Conservation (phyloP, 768 basidiomycete species). For the Pholiota molesta region DNA sequence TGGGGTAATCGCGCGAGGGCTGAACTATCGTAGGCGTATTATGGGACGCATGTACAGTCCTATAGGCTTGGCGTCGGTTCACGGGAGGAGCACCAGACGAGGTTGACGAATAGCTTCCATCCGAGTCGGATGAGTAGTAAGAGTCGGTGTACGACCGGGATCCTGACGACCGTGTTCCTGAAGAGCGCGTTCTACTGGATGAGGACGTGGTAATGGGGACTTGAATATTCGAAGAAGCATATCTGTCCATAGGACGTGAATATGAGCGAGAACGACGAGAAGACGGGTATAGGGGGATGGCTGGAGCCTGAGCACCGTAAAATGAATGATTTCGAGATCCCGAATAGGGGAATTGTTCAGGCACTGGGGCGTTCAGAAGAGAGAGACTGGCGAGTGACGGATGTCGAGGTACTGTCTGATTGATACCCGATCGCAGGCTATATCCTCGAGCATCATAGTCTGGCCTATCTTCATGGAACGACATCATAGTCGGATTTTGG, state of each 20-base stretch:
- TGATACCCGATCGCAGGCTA: background rate
- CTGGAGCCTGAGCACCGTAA: background rate
- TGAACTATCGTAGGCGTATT: conserved; percentile 13
- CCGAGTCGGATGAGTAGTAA: conserved; percentile 8
- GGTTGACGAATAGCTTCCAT: conserved; percentile 2
- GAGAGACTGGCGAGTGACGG: background rate
- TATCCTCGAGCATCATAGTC: background rate
- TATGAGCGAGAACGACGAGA: conserved; percentile 5
- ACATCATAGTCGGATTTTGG: conserved; percentile 1
- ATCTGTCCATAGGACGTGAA: conserved; percentile 3
- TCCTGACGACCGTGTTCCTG: background rate
- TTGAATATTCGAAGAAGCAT: background rate
- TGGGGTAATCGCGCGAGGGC: conserved; percentile 15
- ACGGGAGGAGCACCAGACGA: background rate
- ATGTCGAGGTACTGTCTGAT: background rate
- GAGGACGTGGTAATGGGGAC: background rate
- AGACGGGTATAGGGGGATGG: background rate
- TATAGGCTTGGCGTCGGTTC: background rate
- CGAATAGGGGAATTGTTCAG: background rate
- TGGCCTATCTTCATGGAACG: background rate
- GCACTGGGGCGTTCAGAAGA: background rate
- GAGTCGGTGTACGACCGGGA: background rate
- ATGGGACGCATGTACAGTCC: conserved; percentile 8
- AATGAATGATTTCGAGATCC: background rate
- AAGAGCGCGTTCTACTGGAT: conserved; percentile 2